Evolutionary conservation across 208 protist genomes (phyloP).

Genomic region (Trypanosoma theileri): DNA sequence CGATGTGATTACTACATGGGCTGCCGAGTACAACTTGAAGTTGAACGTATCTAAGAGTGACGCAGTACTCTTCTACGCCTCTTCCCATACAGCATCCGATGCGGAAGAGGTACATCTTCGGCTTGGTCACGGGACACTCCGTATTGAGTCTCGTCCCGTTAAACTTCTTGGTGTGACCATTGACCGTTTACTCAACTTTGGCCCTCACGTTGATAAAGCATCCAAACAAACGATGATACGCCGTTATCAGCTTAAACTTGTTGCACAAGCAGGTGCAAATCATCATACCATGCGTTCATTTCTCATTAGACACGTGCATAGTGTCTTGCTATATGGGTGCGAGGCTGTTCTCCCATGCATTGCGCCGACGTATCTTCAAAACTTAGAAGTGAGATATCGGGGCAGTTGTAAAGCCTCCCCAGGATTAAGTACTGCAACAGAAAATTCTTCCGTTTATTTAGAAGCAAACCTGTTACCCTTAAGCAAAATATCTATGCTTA

Average conservation of each 20-base stretch:
- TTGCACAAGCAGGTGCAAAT: background rate
- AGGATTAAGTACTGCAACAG: background rate
- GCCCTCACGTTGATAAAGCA: background rate
- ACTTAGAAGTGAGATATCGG: background rate
- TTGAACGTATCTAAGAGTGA: background rate
- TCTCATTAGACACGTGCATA: background rate
- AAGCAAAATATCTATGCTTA: background rate
- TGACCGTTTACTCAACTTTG: background rate
- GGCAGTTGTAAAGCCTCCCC: background rate
- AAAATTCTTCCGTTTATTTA: background rate
- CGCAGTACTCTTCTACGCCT: background rate
- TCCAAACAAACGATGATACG: slow-evolving; percentile 1
- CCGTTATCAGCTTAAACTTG: background rate
- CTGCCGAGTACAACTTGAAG: background rate
- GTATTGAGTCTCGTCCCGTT: background rate
- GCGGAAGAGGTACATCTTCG: background rate
- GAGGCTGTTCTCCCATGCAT: background rate
- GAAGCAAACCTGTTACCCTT: background rate
- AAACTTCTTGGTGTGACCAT: background rate
- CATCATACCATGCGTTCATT: background rate
- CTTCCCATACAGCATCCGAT: background rate
- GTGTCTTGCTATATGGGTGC: background rate
- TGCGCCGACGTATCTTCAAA: background rate
- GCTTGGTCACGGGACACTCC: background rate
- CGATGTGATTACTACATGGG: background rate